These are phyloP conservation scores for Wallacemonas sp. DNA, from an alignment of 208 protist genomes.

Conservation along the genomic window DNA sequence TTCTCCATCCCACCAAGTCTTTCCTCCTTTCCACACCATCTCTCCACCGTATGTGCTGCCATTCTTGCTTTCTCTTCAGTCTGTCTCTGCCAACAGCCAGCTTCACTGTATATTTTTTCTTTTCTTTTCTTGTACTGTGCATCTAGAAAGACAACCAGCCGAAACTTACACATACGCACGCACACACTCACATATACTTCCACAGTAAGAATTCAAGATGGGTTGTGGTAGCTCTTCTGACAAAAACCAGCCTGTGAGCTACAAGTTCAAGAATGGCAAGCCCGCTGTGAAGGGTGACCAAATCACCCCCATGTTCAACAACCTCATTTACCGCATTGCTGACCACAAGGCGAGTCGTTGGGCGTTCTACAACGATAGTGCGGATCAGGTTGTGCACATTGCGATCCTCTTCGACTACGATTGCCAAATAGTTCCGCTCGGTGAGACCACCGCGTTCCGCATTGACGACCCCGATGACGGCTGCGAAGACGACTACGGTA, in stretches of 20 bases:
- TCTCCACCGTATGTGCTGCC: no score
- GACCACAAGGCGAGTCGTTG: constrained; percentile 52
- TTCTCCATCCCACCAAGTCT: no score
- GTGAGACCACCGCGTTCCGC: constrained; percentile 64
- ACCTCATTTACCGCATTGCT: constrained; percentile 63
- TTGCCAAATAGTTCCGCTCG: constrained; percentile 72
- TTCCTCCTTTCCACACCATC: no score
- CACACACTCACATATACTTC: not conserved
- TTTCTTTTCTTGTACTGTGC: constrained; percentile 15
- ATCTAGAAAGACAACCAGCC: no score
- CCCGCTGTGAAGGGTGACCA: constrained; percentile 47
- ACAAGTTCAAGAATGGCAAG: constrained; percentile 57
- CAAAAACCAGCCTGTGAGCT: constrained; percentile 10
- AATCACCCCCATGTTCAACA: constrained; percentile 76
- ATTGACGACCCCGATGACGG: constrained; percentile 77
- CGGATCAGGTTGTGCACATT: constrained; percentile 69
- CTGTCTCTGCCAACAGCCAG: not conserved
- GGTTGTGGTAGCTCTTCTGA: constrained; percentile 24
- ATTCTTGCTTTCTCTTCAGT: not conserved
- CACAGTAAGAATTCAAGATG: constrained; percentile 21
- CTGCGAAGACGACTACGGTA: constrained; percentile 73
- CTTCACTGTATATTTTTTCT: constrained; percentile 11
- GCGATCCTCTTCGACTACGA: constrained; percentile 86
- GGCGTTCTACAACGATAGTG: constrained; percentile 86
- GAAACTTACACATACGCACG: not conserved